A percentile compares a stretch with the other conserved stretches of the same genome.
Conservation (phyloP, 441 rosid species). For the Melastoma candidum region DNA sequence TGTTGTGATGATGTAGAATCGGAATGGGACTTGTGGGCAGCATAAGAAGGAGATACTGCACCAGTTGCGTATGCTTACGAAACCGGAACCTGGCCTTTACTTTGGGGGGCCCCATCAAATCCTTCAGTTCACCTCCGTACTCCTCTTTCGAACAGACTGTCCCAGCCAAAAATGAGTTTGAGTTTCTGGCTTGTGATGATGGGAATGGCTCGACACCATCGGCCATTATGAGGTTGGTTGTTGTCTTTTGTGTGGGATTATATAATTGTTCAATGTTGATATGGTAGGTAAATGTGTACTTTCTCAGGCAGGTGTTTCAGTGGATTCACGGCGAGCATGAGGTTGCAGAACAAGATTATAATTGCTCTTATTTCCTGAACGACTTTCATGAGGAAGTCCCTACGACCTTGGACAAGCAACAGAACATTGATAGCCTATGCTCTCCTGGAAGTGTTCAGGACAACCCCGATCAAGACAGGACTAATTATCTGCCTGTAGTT, state of each 20-base stretch:
- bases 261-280: no score
- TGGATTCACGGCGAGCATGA: slow-evolving; percentile 32
- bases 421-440: slow-evolving; percentile 13
- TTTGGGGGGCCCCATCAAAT: slow-evolving; percentile 2
- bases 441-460: slow-evolving; percentile 21
- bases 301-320: slow-evolving; percentile 10
- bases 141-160: no score
- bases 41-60: slow-evolving; percentile 15
- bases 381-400: slow-evolving; percentile 29
- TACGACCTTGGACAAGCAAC: slow-evolving; percentile 22
- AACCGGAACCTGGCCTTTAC: slow-evolving; percentile 6
- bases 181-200: no score
- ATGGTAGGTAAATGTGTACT: no score
- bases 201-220: no score
- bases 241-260: no score
- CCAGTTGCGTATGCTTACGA: slow-evolving; percentile 14
- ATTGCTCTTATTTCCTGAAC: slow-evolving; percentile 14
- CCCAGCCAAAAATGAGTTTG: no score
- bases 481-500: slow-evolving; percentile 7
- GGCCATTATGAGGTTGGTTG: no score
- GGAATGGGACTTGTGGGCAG: slow-evolving; percentile 16
- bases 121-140: no score
- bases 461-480: slow-evolving; percentile 14
- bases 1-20: slow-evolving; percentile 12
- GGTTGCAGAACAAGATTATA: slow-evolving; percentile 26